Evolutionary conservation across 495 filamentous ascomycete genomes (phyloP).

Genomic region (Hyaloscypha bicolor): DNA sequence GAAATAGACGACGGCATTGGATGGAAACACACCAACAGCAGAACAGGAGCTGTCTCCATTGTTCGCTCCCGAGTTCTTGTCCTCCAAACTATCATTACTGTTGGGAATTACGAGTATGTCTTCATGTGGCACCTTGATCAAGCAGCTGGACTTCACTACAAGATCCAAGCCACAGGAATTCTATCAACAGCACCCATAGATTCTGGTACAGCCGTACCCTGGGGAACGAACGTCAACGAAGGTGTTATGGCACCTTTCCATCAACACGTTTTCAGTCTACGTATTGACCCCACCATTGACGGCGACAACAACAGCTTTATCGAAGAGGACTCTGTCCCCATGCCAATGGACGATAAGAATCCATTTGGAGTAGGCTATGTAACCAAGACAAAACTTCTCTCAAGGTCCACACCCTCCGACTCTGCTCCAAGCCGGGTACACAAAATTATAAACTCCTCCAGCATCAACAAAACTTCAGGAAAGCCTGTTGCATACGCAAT

Average conservation of each 20-base stretch:
- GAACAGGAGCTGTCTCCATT: slow-evolving; percentile 67
- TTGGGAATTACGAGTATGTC: slow-evolving; percentile 60
- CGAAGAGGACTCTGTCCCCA: slow-evolving; percentile 39
- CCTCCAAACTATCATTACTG: slow-evolving; percentile 71
- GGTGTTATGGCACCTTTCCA: slow-evolving; percentile 55
- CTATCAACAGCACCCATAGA: slow-evolving; percentile 73
- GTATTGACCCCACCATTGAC: slow-evolving; percentile 67
- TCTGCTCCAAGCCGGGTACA: slow-evolving; percentile 64
- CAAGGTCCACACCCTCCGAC: slow-evolving; percentile 58
- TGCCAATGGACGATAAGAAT: slow-evolving; percentile 24
- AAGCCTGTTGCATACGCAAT: slow-evolving; percentile 43
- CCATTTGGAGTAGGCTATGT: slow-evolving; percentile 25
- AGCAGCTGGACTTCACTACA: slow-evolving; percentile 64
- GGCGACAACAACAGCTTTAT: slow-evolving; percentile 64
- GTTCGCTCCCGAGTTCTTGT: slow-evolving; percentile 73
- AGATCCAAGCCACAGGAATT: slow-evolving; percentile 50
- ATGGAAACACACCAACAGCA: slow-evolving; percentile 84
- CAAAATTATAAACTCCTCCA: slow-evolving; percentile 72
- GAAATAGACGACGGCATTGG: slow-evolving; percentile 76
- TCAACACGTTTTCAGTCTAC: slow-evolving; percentile 72
- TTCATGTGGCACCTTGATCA: slow-evolving; percentile 83
- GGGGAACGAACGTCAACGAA: slow-evolving; percentile 69
- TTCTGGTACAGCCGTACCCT: slow-evolving; percentile 65
- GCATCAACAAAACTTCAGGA: slow-evolving; percentile 67
- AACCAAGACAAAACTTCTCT: slow-evolving; percentile 23